Percentiles rank a stretch among this genome's conserved stretches.
These are phyloP conservation scores for Eugenia klotzschiana DNA, from an alignment of 441 rosid species.

Conservation along the genomic window DNA sequence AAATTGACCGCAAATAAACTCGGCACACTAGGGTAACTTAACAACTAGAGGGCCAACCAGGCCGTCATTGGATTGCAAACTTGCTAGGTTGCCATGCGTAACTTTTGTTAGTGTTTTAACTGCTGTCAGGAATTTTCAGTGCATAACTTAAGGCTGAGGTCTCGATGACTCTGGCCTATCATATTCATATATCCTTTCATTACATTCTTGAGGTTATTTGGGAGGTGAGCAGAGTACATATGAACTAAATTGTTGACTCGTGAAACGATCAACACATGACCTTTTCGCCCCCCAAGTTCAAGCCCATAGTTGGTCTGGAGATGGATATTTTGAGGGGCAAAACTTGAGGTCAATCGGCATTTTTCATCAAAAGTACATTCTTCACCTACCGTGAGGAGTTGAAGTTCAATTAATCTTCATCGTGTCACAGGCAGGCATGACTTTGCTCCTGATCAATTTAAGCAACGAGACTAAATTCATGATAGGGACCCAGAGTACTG, in stretches of 20 bases:
- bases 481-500: slow-evolving; percentile 29
- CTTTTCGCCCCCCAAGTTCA: not conserved
- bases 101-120: not conserved
- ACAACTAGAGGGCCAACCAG: not conserved
- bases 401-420: not conserved
- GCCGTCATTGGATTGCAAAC: not conserved
- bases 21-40: not conserved
- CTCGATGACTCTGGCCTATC: not conserved
- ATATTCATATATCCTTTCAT: not conserved
- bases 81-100: not conserved
- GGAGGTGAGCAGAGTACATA: not conserved
- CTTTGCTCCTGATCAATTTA: slow-evolving; percentile 68
- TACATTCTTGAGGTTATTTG: not conserved
- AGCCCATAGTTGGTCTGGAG: not conserved
- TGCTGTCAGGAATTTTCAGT: not conserved
- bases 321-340: not conserved
- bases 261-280: not conserved
- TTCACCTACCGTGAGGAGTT: not conserved
- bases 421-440: slow-evolving; percentile 53
- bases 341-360: not conserved
- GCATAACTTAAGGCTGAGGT: not conserved
- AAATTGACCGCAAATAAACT: not conserved
- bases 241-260: not conserved
- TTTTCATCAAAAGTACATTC: not conserved
- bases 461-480: slow-evolving; percentile 51